Conservation (phyloP, 495 filamentous ascomycete genomes). For the Penicillium antarcticum region DNA sequence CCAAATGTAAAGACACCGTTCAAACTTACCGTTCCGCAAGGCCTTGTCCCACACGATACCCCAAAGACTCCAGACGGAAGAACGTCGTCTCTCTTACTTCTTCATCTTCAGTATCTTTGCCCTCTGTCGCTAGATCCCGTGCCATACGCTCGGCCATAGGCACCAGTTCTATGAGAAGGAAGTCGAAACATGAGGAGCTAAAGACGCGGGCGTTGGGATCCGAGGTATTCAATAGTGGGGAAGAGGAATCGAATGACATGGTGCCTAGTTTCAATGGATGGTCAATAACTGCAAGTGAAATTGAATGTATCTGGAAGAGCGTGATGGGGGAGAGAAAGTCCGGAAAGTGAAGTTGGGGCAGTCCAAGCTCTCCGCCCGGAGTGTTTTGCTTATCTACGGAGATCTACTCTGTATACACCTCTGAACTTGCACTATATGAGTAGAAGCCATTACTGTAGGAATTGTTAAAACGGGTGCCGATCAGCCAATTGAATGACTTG, state of each 20-base stretch:
- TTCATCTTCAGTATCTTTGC: constrained; percentile 61
- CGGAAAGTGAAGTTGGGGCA: not conserved
- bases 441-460: too few species aligned
- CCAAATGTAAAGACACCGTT: not conserved
- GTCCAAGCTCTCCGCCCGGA: not conserved
- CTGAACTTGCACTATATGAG: too few species aligned
- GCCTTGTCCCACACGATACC: constrained; percentile 90
- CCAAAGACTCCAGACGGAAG: constrained; percentile 76
- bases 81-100: constrained; percentile 79
- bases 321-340: not conserved
- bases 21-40: constrained; percentile 80
- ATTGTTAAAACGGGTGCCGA: not conserved
- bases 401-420: too few species aligned
- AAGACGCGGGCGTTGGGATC: constrained; percentile 78
- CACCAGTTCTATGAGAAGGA: constrained; percentile 93
- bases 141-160: constrained; percentile 84
- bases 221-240: constrained; percentile 61
- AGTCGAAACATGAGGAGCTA: constrained; percentile 78
- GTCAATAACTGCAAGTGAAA: not conserved
- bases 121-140: constrained; percentile 32
- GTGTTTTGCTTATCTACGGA: too few species aligned
- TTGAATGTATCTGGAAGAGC: not conserved
- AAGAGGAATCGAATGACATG: constrained; percentile 76
- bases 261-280: not conserved
- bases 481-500: not conserved